phyloP scores from a whole-genome alignment of 768 basidiomycete genomes.

The Infundibulicybe gibba region DNA sequence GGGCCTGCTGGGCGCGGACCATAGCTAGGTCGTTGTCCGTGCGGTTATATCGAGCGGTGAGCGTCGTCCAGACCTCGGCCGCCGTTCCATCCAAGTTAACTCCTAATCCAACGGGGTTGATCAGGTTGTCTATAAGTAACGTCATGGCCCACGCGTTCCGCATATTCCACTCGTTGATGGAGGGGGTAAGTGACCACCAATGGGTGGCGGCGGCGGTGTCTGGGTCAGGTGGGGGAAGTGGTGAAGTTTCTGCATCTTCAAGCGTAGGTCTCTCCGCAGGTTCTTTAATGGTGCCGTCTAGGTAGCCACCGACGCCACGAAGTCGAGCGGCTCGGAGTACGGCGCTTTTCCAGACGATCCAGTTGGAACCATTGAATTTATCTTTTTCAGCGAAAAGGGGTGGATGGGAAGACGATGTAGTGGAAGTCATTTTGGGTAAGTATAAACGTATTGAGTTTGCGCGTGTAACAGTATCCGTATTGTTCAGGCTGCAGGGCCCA shows the following conservation, averaged over 20 bases:
- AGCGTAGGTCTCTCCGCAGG: too few species aligned
- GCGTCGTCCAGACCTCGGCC: constrained; percentile 14
- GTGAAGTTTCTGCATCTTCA: not conserved
- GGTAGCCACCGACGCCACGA: constrained; percentile 13
- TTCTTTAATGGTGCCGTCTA: constrained; percentile 13
- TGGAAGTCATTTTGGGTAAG: too few species aligned
- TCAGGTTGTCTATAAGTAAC: constrained; percentile 15
- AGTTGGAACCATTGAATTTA: constrained; percentile 17
- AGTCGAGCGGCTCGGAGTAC: constrained; percentile 7
- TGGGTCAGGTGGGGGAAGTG: too few species aligned
- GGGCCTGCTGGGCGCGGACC: constrained; percentile 6
- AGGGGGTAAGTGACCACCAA: constrained; percentile 9
- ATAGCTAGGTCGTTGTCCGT: constrained; percentile 7
- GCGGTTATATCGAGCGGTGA: constrained; percentile 9
- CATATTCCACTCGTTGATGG: constrained; percentile 12
- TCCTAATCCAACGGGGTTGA: constrained; percentile 17
- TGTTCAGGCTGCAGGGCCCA: too few species aligned
- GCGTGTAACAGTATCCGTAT: too few species aligned
- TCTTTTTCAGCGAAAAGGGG: constrained; percentile 13
- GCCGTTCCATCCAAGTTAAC: constrained; percentile 16
- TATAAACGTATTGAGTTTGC: too few species aligned
- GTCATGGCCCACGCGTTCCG: constrained; percentile 12
- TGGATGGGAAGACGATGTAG: constrained; percentile 1
- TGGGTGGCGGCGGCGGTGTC: constrained; percentile 6
- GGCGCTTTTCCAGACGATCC: constrained; percentile 7